Evolutionary conservation across 139 green algal genomes (phyloP), one percentile per base, ranked within the genome.

Genomic region (Diplosphaera chodatii): DNA sequence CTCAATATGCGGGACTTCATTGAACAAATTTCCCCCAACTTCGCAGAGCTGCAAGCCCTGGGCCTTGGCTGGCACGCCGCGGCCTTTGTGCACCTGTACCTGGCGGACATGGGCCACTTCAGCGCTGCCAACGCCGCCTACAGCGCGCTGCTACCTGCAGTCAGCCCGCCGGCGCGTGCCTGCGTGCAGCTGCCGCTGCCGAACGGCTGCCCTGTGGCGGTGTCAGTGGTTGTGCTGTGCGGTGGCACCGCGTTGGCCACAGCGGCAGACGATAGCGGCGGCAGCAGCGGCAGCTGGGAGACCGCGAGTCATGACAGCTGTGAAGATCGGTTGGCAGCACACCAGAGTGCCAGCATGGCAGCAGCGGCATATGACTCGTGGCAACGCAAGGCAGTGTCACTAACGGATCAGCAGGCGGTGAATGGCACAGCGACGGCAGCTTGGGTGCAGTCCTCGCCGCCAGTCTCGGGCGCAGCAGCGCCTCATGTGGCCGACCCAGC

Each of bases 81-180:
- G 21, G 40, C 97, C 28, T 96, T 93, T 76, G 85, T 96, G 73
- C 87, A 94, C 76, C 74, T 98, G 23, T 94, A 90, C 77, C 76
- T 99, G 37, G 66, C 71, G 27, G 82, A 94, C 83, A 97, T 99
- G 92, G 69, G 66, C 1, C 74, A 93, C 67, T 99, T 99, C 86
- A 88, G 64, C 1, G 81, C 76, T 1, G 86, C 84, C 32, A 99
- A 99, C 74, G 75, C 32, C 13, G 89, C 80, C 4, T 99, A 99
- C 80, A 84, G 74, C 66, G 71, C 68, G 23, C 65, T 84, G 68
- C 82, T 98, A 32, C 89, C 91, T 0, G 40, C 73, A 10, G 48
- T 87, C 27, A 77, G 87, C 74, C 92, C 92, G 10, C 85, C 93
- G 22, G 91, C 91, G 25, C 76, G 93, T 22, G 91, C 91, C 30